Evolutionary conservation across 192 early-diverging fungal species (phyloP), one percentile per base, ranked within the genome.

Genomic region (Coemansia sp.): DNA sequence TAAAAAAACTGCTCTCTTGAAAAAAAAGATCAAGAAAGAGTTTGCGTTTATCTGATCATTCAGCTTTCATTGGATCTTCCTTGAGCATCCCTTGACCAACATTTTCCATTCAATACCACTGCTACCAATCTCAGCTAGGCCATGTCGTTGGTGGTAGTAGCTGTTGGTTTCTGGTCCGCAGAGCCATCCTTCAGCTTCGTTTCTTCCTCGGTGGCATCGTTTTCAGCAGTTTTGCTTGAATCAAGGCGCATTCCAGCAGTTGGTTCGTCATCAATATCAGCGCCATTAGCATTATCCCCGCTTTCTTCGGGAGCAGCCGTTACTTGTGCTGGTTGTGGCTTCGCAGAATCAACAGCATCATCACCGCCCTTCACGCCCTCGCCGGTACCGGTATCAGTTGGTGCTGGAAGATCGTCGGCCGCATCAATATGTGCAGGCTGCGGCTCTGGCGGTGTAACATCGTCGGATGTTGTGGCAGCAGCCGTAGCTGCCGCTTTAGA

Each of bases 341-440:
- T 7, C 20, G 23, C 52, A 16, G 34, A 61, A 35, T 56, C 33
- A 20, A 62, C 31, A 46, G 37, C 29, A 1, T 39, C 35, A 7
- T 26, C 46, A 23, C 15, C 46, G 21, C 3, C 48, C 13, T 21
- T 37, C 15, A 42, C 21, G 12, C 21, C 58, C 39, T 61, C 37
- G 10, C 20, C 48, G 9, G 21, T 56, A n/a, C 15, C n/a, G 30
- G 29, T 20, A 20, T 29, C 55, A 9, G 55, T 31, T 29, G 55
- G 55, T 33, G 30, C 30, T 9, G 69, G 66, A 20, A 51, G 40
- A 28, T 30, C 48, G 0, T 71, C 75, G 0, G 70, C 66, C 13
- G 66, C 68, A 58, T 77, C 63, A 2, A 61, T 13, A 37, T 77
- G 75, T 7, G 75, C 75, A 62, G 75, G 58, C 16, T 65, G 58